A percentile compares a stretch with the other conserved stretches of the same genome.
These are phyloP conservation scores for Metarhizium sp. DNA, from an alignment of 2,329 filamentous ascomycete species.

Conservation along the genomic window DNA sequence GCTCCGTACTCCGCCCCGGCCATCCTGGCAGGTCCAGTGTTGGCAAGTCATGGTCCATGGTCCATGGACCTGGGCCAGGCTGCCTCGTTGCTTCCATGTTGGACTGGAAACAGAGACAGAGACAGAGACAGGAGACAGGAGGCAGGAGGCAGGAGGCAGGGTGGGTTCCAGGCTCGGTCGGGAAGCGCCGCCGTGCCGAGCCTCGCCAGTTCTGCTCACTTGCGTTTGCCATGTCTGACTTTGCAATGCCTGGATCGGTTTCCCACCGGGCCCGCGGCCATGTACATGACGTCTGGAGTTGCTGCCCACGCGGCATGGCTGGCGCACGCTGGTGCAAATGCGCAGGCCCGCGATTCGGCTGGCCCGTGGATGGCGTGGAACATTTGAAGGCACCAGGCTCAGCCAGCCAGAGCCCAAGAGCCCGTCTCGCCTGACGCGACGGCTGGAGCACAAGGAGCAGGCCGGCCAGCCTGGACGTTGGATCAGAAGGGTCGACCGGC, in stretches of 20 bases:
- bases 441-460: background rate
- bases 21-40: background rate
- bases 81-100: too few relatives aligned
- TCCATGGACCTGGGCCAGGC: background rate
- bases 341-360: background rate
- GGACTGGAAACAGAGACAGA: too few relatives aligned
- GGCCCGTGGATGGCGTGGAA: background rate
- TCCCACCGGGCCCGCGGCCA: background rate
- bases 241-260: background rate
- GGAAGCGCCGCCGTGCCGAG: constrained; percentile 7
- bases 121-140: too few relatives aligned
- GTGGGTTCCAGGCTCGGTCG: constrained; percentile 1
- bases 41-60: background rate
- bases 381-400: background rate
- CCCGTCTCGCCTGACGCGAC: background rate
- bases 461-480: background rate
- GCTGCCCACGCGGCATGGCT: background rate
- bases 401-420: background rate
- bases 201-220: background rate
- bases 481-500: background rate
- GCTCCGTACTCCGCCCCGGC: constrained; percentile 5
- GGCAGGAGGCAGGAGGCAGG: background rate
- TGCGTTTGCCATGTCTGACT: background rate
- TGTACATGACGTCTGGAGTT: background rate
- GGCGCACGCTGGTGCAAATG: background rate